Base-by-base conservation (phyloP, 2,329 filamentous ascomycete species). In the Pseudocercospora fuligena region DNA sequence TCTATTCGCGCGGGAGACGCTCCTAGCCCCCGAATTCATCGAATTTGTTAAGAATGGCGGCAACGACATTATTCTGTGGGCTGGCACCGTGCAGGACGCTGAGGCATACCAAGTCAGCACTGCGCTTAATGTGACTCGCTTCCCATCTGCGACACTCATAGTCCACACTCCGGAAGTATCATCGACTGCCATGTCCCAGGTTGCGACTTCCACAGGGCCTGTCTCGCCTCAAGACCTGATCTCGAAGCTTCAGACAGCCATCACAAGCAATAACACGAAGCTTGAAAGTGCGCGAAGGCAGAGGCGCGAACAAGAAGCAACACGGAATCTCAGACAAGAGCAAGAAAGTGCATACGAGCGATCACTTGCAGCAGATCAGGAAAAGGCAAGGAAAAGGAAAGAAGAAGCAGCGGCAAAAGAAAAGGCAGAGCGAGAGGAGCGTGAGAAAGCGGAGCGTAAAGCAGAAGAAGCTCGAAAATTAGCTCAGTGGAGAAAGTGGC, bases 271-370 rank as follows among this genome's bases (percentile, higher is more conserved):
- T 76, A 87, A 87, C n/a, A 86, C 90, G 16, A 89, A 94, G 56
- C 83, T 99, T 3, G 88, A 89, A 46, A 85, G 88, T 31, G 89
- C 92, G 21, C 87, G 94, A n/a, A 87, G 90, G 1, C 89, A 92
- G 73, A 86, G 94, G 61, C 87, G 88, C 16, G 92, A 93, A 49
- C 92, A 97, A 72, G 89, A 96, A 76, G 89, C 92, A 1, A 87
- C 91, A n/a, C 87, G 94, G 54, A 92, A 83, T 73, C 83, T 99
- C 36, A 88, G 94, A n/a, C 87, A 91, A 67, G 89, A 97, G 78
- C 95, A 99, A 78, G 93, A 98, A 77, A 91, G 88, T 9, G 95
- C 95, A 0, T 99, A 99, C 78, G 94, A 99, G 80, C 88, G 93
- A 68, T 97, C 92, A 0, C 83, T 99, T 31, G 94, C 94, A 9